Conservation (phyloP, 2,329 filamentous ascomycete genomes). For the Lasiodiplodia sp. region DNA sequence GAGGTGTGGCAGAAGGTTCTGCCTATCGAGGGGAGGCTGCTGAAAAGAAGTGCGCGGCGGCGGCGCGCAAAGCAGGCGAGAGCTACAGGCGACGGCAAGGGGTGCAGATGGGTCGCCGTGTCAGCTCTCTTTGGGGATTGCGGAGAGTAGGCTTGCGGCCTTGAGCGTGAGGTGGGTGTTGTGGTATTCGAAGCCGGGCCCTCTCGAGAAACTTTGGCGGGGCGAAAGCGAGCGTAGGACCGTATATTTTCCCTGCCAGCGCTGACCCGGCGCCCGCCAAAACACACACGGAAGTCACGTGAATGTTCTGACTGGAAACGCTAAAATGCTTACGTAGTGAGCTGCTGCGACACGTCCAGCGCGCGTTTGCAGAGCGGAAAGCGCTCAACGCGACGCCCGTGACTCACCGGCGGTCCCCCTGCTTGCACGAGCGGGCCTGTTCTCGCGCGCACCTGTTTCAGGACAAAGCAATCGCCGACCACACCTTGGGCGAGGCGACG, state of each 20-base stretch:
- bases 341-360: conserved; percentile 12
- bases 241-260: conserved; percentile 1
- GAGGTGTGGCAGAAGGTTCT: neutral
- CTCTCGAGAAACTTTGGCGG: conserved; percentile 1
- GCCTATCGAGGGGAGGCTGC: conserved; percentile 1
- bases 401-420: conserved; percentile 1
- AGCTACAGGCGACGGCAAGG: conserved; percentile 19
- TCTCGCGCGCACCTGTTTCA: conserved; percentile 13
- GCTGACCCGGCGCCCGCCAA: neutral
- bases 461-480: conserved; percentile 5
- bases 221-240: conserved; percentile 1
- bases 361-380: conserved; percentile 8
- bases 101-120: neutral
- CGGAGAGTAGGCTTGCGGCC: conserved; percentile 1
- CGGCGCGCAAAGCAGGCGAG: conserved; percentile 20
- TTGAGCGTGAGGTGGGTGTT: conserved; percentile 2
- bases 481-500: neutral
- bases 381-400: conserved; percentile 5
- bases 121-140: conserved; percentile 2
- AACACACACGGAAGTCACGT: neutral
- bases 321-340: neutral
- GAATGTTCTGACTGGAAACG: neutral
- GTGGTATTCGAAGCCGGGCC: conserved; percentile 9
- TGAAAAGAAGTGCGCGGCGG: conserved; percentile 20
- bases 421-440: conserved; percentile 1